Base-by-base conservation (phyloP, 2,329 filamentous ascomycete species). In the Botryotinia globosa region DNA sequence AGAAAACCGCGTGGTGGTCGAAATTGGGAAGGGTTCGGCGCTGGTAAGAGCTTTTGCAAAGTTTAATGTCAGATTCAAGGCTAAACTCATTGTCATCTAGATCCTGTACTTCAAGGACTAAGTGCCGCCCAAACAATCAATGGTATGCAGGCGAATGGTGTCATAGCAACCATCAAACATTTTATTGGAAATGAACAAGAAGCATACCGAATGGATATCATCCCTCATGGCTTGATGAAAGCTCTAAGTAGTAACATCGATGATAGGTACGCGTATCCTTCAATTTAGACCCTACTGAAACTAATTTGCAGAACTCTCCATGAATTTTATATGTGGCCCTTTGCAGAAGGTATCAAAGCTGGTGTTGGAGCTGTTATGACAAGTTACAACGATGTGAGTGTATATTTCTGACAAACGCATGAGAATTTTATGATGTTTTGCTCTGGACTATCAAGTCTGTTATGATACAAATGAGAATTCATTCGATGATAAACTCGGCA, bases 301-400 rank as follows among this genome's bases (percentile, higher is more conserved):
- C 71, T 72, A 63, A 72, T 66, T 69, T 51, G 25, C n/a, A 73
- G 71, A 10, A 87, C 88, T 14, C 82, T 90, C 73, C 88, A 90
- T 77, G 89, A 90, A 77, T 81, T 89, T 3, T 89, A 89, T 74
- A 79, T 85, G 10, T 89, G 88, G 88, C 87, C 88, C 2, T 90
- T 89, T 80, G 85, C 85, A 45, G 79, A 82, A 61, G 80, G 79
- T 12, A 78, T 97, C 62, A 88, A 87, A 74, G 92, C 92, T 20
- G 93, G 93, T 39, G 92, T 94, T 8, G 92, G 89, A 1, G 90
- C 90, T 12, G 85, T 97, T 70, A 97, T 97, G 94, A 94, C 93
- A 80, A 88, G 89, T 2, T 97, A 97, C 77, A 91, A 93, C 79
- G 89, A 88, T 78, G 82, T 72, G 48, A 48, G 64, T 48, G n/a